Percentiles rank a stretch among this genome's conserved stretches.
These are phyloP conservation scores for Hydrangea macrophylla DNA, from an alignment of 148 eudicot genomes.

Conservation along the genomic window DNA sequence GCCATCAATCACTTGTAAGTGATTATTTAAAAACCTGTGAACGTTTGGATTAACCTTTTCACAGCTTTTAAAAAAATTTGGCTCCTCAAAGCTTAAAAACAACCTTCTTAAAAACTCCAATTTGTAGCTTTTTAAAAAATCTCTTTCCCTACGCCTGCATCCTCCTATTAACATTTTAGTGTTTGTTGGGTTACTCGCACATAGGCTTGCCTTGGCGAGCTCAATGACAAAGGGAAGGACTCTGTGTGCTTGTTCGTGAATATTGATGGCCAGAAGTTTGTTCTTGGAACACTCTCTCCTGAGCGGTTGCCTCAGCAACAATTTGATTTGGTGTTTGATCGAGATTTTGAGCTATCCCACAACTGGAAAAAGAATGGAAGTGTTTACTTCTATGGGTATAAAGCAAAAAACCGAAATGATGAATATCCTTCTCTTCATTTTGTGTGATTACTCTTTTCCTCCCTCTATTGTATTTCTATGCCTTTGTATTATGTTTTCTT, in stretches of 20 bases:
- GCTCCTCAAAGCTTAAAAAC: too few relatives aligned
- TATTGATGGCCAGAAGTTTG: slow-evolving; percentile 45
- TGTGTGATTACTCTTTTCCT: neutral
- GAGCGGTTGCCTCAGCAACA: slow-evolving; percentile 57
- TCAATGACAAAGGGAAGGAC: slow-evolving; percentile 48
- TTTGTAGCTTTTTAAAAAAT: too few relatives aligned
- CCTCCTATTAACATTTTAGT: neutral
- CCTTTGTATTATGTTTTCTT: neutral
- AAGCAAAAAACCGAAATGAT: slow-evolving; percentile 29
- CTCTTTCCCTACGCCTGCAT: too few relatives aligned
- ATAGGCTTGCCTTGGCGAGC: slow-evolving; percentile 72
- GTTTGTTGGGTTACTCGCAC: neutral
- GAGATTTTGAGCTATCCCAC: slow-evolving; percentile 66
- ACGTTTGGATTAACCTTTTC: too few relatives aligned
- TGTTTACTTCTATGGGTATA: slow-evolving; percentile 66
- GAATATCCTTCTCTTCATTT: slow-evolving; percentile 41
- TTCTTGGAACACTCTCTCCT: slow-evolving; percentile 57
- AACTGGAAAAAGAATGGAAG: slow-evolving; percentile 74
- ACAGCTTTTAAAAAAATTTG: too few relatives aligned
- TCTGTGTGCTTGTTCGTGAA: slow-evolving; percentile 48
- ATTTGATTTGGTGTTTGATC: slow-evolving; percentile 65
- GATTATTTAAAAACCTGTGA: too few relatives aligned
- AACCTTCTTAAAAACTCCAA: too few relatives aligned
- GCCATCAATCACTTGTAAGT: too few relatives aligned
- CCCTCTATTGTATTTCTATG: neutral